Base-by-base conservation (phyloP, 495 filamentous ascomycete genomes). In the Mytilinidion resinicola region DNA sequence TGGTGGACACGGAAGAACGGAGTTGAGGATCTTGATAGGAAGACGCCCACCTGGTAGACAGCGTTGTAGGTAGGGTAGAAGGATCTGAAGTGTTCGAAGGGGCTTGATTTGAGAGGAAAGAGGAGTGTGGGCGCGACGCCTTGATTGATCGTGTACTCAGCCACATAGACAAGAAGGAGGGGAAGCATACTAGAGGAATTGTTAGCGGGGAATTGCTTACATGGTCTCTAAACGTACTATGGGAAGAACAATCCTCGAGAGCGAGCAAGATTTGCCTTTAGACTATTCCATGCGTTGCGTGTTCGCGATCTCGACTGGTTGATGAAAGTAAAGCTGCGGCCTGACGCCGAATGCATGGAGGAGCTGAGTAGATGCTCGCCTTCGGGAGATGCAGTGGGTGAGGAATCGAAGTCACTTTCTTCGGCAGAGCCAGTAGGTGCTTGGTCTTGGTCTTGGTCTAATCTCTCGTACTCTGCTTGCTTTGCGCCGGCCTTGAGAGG, bases 131-230 rank as follows among this genome's bases (percentile, higher is more conserved):
- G 93, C 0, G 87, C 78, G 38, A 98, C 88, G 39, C 90, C 90
- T 73, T 93, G 90, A 73, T 96, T 96, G 72, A 96, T 95, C 58
- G 89, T 91, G 69, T 96, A 97, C 76, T 98, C 93, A 52, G 90
- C 89, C 39, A 96, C 80, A 68, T 96, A 98, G 54, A 98, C 93
- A 21, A 98, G 74, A 41, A 96, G 75, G 9, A 98, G 78, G 0
- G 93, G 93, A 2, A 96, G 75, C 90, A 97, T 96, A 68, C 90
- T 86, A 51, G 84, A 11, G n/a, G 11, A 14, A 21, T 44, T 55
- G 47, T 60, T 25, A 53, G 3, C 6, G 44, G 25, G 12, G 20
- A 20, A 33, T 0, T 21, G 15, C 33, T 49, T 17, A 49, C 17
- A 49, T 49, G 17, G 39, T 14, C 21, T 49, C 15, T 20, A 10